phyloP scores from a whole-genome alignment of 345 rosid genomes.

The Gossypium stocksii region DNA sequence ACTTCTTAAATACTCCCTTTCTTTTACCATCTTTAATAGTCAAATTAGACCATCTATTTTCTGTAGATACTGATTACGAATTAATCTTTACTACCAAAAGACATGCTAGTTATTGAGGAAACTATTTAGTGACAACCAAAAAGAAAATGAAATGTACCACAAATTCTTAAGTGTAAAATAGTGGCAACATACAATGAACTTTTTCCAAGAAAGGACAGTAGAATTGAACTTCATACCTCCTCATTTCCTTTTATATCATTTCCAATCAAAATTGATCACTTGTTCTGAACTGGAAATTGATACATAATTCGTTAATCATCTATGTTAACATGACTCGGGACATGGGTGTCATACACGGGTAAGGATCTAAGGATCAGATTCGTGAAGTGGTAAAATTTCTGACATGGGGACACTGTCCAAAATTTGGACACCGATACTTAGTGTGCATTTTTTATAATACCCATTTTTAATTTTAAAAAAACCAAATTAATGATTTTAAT shows the following conservation, averaged over 20 bases:
- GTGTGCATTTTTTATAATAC: too few relatives aligned
- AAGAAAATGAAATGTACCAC: background rate
- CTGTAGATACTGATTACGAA: background rate
- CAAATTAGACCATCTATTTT: background rate
- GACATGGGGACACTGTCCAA: too few relatives aligned
- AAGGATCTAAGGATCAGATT: too few relatives aligned
- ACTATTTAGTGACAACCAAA: background rate
- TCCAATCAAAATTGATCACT: background rate
- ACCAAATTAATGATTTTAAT: too few relatives aligned
- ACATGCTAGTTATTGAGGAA: background rate
- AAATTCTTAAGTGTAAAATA: background rate
- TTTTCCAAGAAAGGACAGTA: background rate
- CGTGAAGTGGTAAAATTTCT: too few relatives aligned
- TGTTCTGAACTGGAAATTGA: constrained; percentile 3
- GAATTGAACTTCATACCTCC: background rate
- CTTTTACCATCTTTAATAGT: background rate
- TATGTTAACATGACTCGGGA: too few relatives aligned
- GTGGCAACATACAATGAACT: background rate
- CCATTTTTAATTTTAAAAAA: too few relatives aligned
- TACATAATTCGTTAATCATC: background rate
- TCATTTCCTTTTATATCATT: background rate
- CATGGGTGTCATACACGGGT: too few relatives aligned
- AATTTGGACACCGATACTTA: too few relatives aligned
- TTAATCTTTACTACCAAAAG: background rate
- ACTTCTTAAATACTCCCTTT: background rate